phyloP scores from a whole-genome alignment of 441 rosid species.

The Manihot esculenta region DNA sequence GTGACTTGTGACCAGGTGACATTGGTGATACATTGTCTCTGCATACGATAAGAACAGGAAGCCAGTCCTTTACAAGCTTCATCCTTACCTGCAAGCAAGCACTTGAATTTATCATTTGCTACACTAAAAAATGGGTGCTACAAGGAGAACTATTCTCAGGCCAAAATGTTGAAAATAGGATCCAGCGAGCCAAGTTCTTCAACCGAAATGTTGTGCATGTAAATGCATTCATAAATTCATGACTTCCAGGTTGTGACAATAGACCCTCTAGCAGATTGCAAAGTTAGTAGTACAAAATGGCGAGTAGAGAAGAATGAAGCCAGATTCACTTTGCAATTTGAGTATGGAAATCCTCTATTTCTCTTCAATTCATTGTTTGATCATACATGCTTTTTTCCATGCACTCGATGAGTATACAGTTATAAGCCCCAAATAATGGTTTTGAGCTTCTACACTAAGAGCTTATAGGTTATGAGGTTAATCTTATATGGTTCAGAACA shows the following conservation, averaged over 20 bases:
- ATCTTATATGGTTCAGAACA: not conserved
- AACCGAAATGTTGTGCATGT: not conserved
- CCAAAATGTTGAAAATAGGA: not conserved
- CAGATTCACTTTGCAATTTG: not conserved
- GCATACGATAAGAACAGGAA: constrained; percentile 68
- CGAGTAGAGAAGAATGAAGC: not conserved
- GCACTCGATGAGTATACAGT: not conserved
- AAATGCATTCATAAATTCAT: not conserved
- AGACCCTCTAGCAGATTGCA: no score
- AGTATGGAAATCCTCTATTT: not conserved
- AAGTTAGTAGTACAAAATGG: not conserved
- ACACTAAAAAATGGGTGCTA: not conserved
- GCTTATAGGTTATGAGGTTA: not conserved
- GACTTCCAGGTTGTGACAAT: not conserved
- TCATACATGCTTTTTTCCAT: not conserved
- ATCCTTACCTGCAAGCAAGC: constrained; percentile 54
- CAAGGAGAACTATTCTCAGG: not conserved
- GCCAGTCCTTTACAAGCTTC: constrained; percentile 68
- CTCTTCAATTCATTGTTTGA: not conserved
- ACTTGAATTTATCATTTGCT: constrained; percentile 2
- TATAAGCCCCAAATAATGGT: not conserved
- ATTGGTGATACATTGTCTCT: constrained; percentile 48
- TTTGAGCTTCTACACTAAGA: not conserved
- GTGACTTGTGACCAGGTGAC: constrained; percentile 42
- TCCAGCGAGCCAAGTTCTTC: not conserved